These are phyloP conservation scores for Saccharomyces hybrid DNA, from an alignment of 1,139 yeast species.

Conservation along the genomic window DNA sequence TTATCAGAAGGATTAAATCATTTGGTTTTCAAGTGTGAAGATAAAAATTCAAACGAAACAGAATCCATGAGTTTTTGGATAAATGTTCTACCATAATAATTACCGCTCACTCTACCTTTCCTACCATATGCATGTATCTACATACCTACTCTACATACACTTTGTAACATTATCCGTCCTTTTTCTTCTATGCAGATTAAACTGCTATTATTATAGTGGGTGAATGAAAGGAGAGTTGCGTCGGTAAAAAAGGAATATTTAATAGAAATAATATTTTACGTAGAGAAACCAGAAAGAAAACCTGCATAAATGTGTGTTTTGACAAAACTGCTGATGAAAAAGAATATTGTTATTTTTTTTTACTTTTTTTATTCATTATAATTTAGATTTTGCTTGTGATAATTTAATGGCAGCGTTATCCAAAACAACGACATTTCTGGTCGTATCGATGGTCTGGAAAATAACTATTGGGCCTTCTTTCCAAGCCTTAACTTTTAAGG, in stretches of 20 bases:
- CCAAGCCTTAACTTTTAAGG: conserved; percentile 79
- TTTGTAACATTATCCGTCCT: neutral
- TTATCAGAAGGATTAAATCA: conserved; percentile 27
- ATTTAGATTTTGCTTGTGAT: conserved; percentile 20
- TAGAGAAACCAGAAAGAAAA: neutral
- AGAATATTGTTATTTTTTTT: neutral
- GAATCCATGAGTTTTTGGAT: conserved; percentile 29
- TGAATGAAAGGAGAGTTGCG: neutral
- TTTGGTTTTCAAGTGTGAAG: conserved; percentile 21
- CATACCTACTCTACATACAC: neutral
- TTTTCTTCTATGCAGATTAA: neutral
- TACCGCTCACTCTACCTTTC: neutral
- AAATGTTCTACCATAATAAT: conserved; percentile 25
- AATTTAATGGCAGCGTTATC: conserved; percentile 84
- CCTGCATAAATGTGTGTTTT: neutral
- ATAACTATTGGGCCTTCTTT: conserved; percentile 59
- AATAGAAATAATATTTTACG: neutral
- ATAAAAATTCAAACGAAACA: conserved; percentile 6
- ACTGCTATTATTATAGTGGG: neutral
- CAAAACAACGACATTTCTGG: conserved; percentile 71
- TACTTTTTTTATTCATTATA: conserved; percentile 9
- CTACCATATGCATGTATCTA: neutral
- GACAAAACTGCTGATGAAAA: neutral
- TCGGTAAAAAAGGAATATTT: neutral
- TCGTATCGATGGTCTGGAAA: conserved; percentile 79